These are phyloP conservation scores for Diplocarpon rosae DNA, from an alignment of 2,329 filamentous ascomycete genomes.

Conservation along the genomic window DNA sequence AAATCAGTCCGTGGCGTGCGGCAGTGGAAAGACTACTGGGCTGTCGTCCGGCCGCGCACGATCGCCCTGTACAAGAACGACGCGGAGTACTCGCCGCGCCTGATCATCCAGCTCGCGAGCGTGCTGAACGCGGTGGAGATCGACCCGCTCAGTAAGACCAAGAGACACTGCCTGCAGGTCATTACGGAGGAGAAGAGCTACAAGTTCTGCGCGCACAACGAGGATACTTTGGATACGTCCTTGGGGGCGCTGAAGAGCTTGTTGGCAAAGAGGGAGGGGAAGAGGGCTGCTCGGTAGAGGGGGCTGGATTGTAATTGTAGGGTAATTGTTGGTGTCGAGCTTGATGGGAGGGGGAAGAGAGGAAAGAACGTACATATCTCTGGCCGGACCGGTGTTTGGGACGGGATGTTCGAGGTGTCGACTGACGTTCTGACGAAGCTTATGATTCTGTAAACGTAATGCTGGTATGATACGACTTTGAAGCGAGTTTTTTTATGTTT, in stretches of 20 bases:
- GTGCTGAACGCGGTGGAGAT: conserved; percentile 90
- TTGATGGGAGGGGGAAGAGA: not conserved
- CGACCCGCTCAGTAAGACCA: conserved; percentile 74
- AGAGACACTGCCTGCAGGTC: conserved; percentile 79
- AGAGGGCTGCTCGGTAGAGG: conserved; percentile 8
- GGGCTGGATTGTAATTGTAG: not conserved
- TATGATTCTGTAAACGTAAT: conserved; percentile 23
- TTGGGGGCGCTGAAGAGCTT: conserved; percentile 87
- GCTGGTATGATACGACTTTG: conserved; percentile 7
- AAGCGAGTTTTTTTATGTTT: not conserved
- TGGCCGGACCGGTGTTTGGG: not conserved
- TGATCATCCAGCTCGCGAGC: conserved; percentile 66
- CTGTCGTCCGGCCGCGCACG: conserved; percentile 74
- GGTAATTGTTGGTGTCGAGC: not conserved
- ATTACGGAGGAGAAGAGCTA: conserved; percentile 87
- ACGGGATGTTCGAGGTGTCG: not conserved
- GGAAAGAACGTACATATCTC: not conserved
- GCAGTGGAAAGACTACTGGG: conserved; percentile 94
- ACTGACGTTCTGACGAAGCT: conserved; percentile 4
- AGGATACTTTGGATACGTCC: conserved; percentile 74
- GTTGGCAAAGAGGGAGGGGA: conserved; percentile 53
- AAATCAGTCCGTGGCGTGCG: conserved; percentile 74
- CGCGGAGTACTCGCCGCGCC: conserved; percentile 74
- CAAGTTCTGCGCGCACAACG: conserved; percentile 65
- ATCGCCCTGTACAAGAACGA: conserved; percentile 90